These are phyloP conservation scores for Polygonum maritimum DNA, from an alignment of 148 eudicot genomes.

Conservation along the genomic window DNA sequence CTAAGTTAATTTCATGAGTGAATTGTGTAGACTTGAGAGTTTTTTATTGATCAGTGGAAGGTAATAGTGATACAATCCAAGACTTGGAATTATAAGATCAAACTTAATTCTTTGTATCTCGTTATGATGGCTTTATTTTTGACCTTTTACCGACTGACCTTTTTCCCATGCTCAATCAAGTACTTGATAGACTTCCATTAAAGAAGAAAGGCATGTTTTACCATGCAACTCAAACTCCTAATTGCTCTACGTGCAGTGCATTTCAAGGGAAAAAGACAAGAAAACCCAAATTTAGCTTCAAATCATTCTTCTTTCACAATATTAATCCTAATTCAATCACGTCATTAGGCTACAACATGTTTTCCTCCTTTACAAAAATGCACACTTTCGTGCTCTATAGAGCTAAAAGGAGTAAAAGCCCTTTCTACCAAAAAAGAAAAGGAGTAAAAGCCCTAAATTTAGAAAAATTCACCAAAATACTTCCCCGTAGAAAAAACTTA, in stretches of 20 bases:
- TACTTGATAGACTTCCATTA: neutral
- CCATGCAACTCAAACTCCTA: neutral
- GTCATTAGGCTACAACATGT: neutral
- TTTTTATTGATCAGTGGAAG: too few species aligned
- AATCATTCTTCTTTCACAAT: neutral
- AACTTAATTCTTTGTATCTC: too few species aligned
- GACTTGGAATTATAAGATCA: too few species aligned
- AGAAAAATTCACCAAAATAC: too few species aligned
- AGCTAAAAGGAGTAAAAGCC: neutral
- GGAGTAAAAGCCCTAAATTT: neutral
- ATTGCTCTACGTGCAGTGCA: neutral
- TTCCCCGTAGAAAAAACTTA: too few species aligned
- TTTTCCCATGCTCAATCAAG: neutral
- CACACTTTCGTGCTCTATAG: neutral
- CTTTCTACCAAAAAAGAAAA: too few species aligned
- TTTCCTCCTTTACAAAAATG: neutral
- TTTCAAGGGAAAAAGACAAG: neutral
- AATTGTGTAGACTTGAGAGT: too few species aligned
- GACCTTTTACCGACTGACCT: neutral
- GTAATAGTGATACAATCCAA: too few species aligned
- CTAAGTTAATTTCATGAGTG: too few species aligned
- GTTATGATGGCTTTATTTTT: neutral
- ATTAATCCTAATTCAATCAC: neutral
- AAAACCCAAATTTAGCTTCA: neutral
- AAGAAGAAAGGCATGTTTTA: conserved; percentile 1